Conservation (phyloP, 2,329 filamentous ascomycete species). For the Epicoccum nigrum region DNA sequence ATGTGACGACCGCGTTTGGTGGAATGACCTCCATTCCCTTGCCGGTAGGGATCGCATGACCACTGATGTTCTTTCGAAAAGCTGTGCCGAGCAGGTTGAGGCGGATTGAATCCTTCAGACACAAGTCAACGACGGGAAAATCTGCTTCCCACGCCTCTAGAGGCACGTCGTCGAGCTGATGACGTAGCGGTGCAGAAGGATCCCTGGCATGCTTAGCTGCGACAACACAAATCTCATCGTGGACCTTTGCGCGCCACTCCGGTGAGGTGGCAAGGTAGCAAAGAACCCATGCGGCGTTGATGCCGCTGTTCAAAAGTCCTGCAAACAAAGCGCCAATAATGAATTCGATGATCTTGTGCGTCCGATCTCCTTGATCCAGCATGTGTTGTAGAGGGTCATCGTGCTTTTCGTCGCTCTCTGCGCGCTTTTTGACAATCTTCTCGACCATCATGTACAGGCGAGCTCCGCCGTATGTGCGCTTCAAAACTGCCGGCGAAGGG, state of each 20-base stretch:
- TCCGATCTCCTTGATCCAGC: slow-evolving; percentile 58
- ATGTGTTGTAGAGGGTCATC: slow-evolving; percentile 61
- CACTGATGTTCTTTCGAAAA: slow-evolving; percentile 60
- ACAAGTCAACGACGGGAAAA: slow-evolving; percentile 60
- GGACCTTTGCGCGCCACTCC: slow-evolving; percentile 54
- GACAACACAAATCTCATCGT: slow-evolving; percentile 55
- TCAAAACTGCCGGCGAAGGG: slow-evolving; percentile 53
- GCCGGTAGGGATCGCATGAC: slow-evolving; percentile 54
- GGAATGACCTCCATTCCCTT: slow-evolving; percentile 58
- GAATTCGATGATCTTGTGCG: slow-evolving; percentile 55
- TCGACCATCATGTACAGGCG: slow-evolving; percentile 58
- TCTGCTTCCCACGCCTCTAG: slow-evolving; percentile 63
- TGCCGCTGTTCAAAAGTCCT: slow-evolving; percentile 63
- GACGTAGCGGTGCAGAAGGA: slow-evolving; percentile 40
- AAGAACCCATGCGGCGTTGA: slow-evolving; percentile 60
- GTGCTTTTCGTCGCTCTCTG: slow-evolving; percentile 49
- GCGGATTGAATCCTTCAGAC: slow-evolving; percentile 61
- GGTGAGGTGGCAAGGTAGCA: slow-evolving; percentile 44
- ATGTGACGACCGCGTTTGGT: slow-evolving; percentile 53
- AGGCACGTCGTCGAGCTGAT: slow-evolving; percentile 52
- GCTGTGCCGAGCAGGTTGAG: slow-evolving; percentile 56
- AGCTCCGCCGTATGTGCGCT: slow-evolving; percentile 54
- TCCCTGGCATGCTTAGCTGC: slow-evolving; percentile 53
- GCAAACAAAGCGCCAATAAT: slow-evolving; percentile 62
- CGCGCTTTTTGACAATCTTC: slow-evolving; percentile 55